A percentile compares a stretch with the other conserved stretches of the same genome.
Conservation (phyloP, 225 moss, liverwort and hornwort genomes). For the Physcomitrium patens region DNA sequence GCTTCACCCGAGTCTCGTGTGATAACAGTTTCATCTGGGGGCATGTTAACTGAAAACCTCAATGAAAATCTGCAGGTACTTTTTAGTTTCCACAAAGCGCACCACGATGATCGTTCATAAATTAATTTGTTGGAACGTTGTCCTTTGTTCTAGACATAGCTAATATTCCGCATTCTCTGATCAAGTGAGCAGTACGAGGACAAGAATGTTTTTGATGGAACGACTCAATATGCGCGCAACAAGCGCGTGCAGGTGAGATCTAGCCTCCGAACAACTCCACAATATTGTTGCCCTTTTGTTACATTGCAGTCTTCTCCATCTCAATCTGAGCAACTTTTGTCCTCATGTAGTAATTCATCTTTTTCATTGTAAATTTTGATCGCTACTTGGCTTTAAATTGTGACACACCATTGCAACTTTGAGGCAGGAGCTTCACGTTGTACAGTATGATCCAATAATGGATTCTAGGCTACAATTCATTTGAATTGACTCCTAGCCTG, state of each 20-base stretch:
- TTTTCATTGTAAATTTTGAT: no score
- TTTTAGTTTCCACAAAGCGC: neutral
- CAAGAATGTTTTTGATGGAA: slow-evolving; percentile 66
- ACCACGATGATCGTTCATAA: neutral
- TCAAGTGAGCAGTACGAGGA: slow-evolving; percentile 75
- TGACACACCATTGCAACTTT: no score
- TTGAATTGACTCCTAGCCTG: neutral
- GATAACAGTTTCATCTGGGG: slow-evolving; percentile 72
- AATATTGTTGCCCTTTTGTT: neutral
- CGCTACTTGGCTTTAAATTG: no score
- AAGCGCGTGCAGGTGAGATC: slow-evolving; percentile 75
- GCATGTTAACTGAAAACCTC: slow-evolving; percentile 75
- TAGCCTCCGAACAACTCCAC: neutral
- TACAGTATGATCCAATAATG: no score
- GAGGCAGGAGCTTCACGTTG: no score
- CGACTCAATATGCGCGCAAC: slow-evolving; percentile 70
- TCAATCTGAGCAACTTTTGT: no score
- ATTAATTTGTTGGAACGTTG: neutral
- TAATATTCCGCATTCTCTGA: neutral
- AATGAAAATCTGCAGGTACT: slow-evolving; percentile 59
- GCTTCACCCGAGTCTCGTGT: slow-evolving; percentile 73
- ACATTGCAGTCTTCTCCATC: neutral
- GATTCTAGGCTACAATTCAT: no score
- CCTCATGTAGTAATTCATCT: no score
- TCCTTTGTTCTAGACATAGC: neutral